Evolutionary conservation across 2,329 filamentous ascomycete species (phyloP).

Genomic region (Pseudopithomyces chartarum): DNA sequence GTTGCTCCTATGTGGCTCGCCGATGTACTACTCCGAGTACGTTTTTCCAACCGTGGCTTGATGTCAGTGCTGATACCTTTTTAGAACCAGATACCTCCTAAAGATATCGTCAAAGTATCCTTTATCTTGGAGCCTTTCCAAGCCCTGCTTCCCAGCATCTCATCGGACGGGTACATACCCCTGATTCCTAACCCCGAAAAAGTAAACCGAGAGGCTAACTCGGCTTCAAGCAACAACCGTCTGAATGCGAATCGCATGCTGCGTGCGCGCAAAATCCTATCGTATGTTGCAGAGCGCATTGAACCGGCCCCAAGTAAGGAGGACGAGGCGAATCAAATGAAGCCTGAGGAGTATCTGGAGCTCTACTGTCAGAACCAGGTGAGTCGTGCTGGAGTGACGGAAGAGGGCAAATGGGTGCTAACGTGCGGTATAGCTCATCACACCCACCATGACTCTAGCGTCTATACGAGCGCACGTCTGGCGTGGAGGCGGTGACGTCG

Average conservation of each 20-base stretch:
- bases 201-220: constrained; percentile 28
- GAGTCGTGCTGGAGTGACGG: constrained; percentile 37
- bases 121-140: constrained; percentile 87
- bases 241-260: constrained; percentile 98
- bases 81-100: constrained; percentile 77
- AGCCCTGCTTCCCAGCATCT: constrained; percentile 74
- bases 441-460: constrained; percentile 87
- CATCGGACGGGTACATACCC: constrained; percentile 67
- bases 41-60: constrained; percentile 16
- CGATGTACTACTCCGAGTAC: constrained; percentile 76
- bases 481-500: constrained; percentile 92
- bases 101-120: constrained; percentile 96
- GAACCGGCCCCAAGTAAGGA: constrained; percentile 68
- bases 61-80: constrained; percentile 1
- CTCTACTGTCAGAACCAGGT: constrained; percentile 94
- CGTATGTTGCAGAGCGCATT: constrained; percentile 90
- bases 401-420: neutral
- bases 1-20: constrained; percentile 90
- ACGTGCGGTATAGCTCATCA: constrained; percentile 58
- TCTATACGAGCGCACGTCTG: constrained; percentile 91
- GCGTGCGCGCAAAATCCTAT: constrained; percentile 89
- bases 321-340: constrained; percentile 55
- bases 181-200: constrained; percentile 29
- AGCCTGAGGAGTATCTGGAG: constrained; percentile 91
- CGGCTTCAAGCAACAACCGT: constrained; percentile 70